Evolutionary conservation across 441 rosid genomes (phyloP).

Genomic region (Pelargonium citronellum): DNA sequence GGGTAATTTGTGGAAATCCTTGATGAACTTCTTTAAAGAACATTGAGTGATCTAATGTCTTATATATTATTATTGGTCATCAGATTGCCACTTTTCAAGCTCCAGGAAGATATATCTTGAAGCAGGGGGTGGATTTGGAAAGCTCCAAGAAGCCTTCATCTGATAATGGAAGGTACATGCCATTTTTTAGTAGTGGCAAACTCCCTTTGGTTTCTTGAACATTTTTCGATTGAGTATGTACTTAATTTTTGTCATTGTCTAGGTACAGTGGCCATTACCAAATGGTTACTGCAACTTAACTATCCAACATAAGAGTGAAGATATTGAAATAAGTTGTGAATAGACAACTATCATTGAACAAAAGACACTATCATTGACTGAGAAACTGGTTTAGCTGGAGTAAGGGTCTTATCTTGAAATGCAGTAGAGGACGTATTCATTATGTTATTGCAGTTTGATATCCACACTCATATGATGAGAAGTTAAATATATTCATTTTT

Average conservation of each 20-base stretch:
- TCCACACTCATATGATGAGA: neutral
- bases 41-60: slow-evolving; percentile 25
- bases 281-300: too few species aligned
- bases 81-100: slow-evolving; percentile 84
- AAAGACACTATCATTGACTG: too few species aligned
- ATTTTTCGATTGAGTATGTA: neutral
- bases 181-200: slow-evolving; percentile 11
- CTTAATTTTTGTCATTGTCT: too few species aligned
- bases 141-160: slow-evolving; percentile 55
- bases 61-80: slow-evolving; percentile 34
- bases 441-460: too few species aligned
- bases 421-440: too few species aligned
- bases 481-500: neutral
- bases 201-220: neutral
- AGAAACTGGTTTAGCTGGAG: too few species aligned
- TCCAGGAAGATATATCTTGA: slow-evolving; percentile 72
- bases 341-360: too few species aligned
- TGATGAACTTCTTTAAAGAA: slow-evolving; percentile 22
- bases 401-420: too few species aligned
- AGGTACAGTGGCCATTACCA: too few species aligned
- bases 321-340: too few species aligned
- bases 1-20: slow-evolving; percentile 41
- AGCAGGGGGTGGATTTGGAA: slow-evolving; percentile 58
- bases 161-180: slow-evolving; percentile 69
- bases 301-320: too few species aligned